Base-by-base conservation (phyloP, 768 basidiomycete species). In the Pleurotus salmoneostramineus region DNA sequence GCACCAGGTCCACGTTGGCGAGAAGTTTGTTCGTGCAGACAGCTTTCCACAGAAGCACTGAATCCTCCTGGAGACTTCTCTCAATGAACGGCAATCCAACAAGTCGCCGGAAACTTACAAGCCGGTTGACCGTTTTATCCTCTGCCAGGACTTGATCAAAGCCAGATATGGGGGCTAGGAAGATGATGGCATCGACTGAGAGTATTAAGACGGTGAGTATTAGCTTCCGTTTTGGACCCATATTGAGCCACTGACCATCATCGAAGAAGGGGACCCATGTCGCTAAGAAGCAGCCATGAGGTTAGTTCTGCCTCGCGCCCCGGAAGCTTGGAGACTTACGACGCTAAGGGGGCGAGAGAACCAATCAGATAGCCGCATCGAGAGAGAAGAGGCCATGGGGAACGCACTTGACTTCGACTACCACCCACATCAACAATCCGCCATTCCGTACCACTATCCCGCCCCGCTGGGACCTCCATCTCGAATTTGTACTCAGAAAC, bases 41-140 rank as follows among this genome's bases (percentile, higher is more conserved):
- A 3, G 87, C 82, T 70, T 91, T 92, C 91, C 91, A 94, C 0
- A 94, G 77, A n/a, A 92, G 75, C n/a, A 93, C 89, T 2, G 88
- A 89, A 67, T 94, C 92, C 71, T 91, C 89, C 87, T 88, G 65
- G 59, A 17, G 43, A 4, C 27, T 36, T 8, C 15, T 36, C 7
- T 6, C 35, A 42, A 40, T 40, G 7, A 32, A 50, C 42, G 48
- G 58, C 52, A 7, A 60, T 46, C 47, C 55, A 46, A 44, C 32
- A 49, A 33, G 46, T 21, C 14, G 45, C 7, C 36, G 35, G 17
- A 52, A 5, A 68, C 76, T 45, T 51, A 83, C 83, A 47, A 85
- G 73, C 31, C 86, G 80, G 64, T 88, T 88, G 31, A 88, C 80
- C 5, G 71, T 73, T 51, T 74, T 68, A 60, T 88, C 85, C 67